phyloP scores from a whole-genome alignment of 345 rosid species.

The Ceriops tagal region DNA sequence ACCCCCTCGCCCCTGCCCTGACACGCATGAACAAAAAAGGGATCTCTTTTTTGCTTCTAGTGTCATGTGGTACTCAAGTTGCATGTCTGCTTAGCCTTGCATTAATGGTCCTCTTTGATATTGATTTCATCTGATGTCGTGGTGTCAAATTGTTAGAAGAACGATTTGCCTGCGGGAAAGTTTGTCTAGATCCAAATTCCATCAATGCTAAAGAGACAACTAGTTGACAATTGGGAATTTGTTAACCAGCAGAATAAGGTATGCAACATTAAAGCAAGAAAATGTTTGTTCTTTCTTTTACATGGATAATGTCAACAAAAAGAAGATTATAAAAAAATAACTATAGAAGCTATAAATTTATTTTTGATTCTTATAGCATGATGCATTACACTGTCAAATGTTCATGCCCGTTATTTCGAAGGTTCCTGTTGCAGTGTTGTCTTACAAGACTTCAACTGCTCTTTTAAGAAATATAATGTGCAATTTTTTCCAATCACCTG shows the following conservation, averaged over 20 bases:
- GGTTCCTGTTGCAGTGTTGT: not conserved
- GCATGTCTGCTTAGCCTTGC: not conserved
- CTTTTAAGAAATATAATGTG: not conserved
- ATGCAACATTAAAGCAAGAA: not conserved
- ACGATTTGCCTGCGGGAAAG: conserved; percentile 48
- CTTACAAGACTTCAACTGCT: not conserved
- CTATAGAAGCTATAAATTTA: not conserved
- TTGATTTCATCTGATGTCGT: not conserved
- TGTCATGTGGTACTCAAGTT: no score
- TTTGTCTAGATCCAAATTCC: conserved; percentile 77
- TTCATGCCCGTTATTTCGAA: not conserved
- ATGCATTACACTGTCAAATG: not conserved
- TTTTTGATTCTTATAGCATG: not conserved
- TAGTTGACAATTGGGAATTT: conserved; percentile 82
- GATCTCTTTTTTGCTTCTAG: no score
- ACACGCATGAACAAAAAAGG: no score
- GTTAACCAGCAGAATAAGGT: conserved; percentile 84
- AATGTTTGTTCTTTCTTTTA: conserved; percentile 1
- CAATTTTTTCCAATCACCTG: not conserved
- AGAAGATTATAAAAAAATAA: not conserved
- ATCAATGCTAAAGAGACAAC: conserved; percentile 65
- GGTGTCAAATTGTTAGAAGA: conserved; percentile 21
- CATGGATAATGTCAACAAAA: no score
- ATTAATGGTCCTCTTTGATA: not conserved
- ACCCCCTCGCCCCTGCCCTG: no score